These are phyloP conservation scores for Mycena chlorophos DNA, from an alignment of 768 basidiomycete genomes.

Conservation along the genomic window DNA sequence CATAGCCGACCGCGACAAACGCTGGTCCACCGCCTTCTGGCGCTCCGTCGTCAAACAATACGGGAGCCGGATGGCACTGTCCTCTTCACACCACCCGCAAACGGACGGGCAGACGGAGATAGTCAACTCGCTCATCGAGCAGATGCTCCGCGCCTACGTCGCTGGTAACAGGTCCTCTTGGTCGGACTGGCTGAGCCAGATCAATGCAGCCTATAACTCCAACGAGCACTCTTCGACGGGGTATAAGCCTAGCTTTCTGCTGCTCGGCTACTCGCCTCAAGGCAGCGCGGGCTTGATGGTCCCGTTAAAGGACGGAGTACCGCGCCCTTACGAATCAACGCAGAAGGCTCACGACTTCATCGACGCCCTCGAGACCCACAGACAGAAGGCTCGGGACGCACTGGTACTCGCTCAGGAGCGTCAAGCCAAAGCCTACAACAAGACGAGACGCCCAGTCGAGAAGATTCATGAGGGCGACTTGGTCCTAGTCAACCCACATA, in stretches of 20 bases:
- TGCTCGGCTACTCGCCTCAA: slow-evolving; percentile 28
- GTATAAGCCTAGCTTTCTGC: slow-evolving; percentile 26
- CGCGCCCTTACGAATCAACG: slow-evolving; percentile 3
- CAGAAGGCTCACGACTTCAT: slow-evolving; percentile 7
- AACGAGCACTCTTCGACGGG: slow-evolving; percentile 25
- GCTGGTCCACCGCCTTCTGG: slow-evolving; percentile 21
- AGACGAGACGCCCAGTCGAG: slow-evolving; percentile 6
- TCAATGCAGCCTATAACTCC: slow-evolving; percentile 34
- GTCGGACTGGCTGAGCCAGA: slow-evolving; percentile 24
- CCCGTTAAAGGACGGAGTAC: background rate
- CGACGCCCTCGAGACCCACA: background rate
- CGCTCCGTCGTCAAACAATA: background rate
- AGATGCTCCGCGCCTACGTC: too few relatives aligned
- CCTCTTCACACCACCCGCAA: too few relatives aligned
- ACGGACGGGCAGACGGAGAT: too few relatives aligned
- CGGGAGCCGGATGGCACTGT: background rate
- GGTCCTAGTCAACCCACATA: slow-evolving; percentile 27
- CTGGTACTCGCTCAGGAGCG: slow-evolving; percentile 23
- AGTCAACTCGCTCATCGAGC: too few relatives aligned
- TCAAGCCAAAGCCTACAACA: slow-evolving; percentile 23
- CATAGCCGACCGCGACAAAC: slow-evolving; percentile 9
- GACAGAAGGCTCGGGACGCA: slow-evolving; percentile 15
- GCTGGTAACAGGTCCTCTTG: slow-evolving; percentile 23
- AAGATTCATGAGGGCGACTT: slow-evolving; percentile 1
- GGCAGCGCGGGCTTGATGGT: slow-evolving; percentile 3